Conservation (phyloP, 2,329 filamentous ascomycete genomes). For the Rutstroemia sp. region DNA sequence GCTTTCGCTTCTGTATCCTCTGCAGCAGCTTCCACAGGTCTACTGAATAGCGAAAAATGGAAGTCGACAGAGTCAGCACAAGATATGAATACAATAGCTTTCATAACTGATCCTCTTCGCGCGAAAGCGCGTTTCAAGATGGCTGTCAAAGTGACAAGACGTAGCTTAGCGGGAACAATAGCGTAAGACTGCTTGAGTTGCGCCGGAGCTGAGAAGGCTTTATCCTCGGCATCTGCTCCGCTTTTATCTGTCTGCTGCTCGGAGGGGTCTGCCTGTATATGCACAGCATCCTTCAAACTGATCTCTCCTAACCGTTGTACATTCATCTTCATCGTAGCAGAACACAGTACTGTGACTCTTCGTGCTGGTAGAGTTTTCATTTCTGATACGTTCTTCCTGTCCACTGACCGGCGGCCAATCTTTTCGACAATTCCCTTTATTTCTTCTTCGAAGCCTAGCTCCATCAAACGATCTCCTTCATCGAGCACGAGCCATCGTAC, state of each 20-base stretch:
- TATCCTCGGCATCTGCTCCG: conserved; percentile 37
- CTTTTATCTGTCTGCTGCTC: conserved; percentile 43
- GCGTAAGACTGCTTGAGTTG: conserved; percentile 91
- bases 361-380: conserved; percentile 62
- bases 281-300: conserved; percentile 84
- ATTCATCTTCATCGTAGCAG: conserved; percentile 96
- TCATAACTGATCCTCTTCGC: conserved; percentile 86
- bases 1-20: conserved; percentile 32
- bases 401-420: conserved; percentile 59
- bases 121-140: conserved; percentile 83
- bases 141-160: conserved; percentile 79
- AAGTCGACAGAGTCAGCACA: conserved; percentile 97
- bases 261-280: conserved; percentile 63
- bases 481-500: conserved; percentile 93
- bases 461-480: conserved; percentile 97
- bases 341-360: conserved; percentile 84
- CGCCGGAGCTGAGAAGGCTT: conserved; percentile 72
- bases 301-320: conserved; percentile 92
- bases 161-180: conserved; percentile 80
- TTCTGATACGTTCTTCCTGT: conserved; percentile 49
- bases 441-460: conserved; percentile 93
- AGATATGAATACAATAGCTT: conserved; percentile 92
- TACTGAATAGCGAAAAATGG: conserved; percentile 74
- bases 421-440: conserved; percentile 79
- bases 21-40: conserved; percentile 17